Base-by-base conservation (phyloP, 2,329 filamentous ascomycete species). In the Tolypocladium ovalisporum region DNA sequence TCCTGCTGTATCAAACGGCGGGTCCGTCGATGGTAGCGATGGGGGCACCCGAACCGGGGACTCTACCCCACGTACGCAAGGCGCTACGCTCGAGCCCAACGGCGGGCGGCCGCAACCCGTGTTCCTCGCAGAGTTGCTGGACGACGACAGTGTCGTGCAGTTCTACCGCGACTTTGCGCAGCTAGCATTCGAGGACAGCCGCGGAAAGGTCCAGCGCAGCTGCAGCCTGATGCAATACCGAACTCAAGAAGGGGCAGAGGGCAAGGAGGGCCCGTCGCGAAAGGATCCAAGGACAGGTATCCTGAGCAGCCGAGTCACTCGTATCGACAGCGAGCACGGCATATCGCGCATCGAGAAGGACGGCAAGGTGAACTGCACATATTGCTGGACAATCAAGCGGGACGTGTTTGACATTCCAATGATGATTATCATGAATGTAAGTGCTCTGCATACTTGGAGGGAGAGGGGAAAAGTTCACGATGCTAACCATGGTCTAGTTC, bases 341-440 rank as follows among this genome's bases (percentile, higher is more conserved):
- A 93, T 96, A 72, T 88, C 88, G 56, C 84, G 85, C 67, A 81
- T 96, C 17, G 90, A 89, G 67, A 88, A 85, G 68, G 91, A 96
- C 67, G 93, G 92, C 56, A 92, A 94, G 73, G 88, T 97, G 58
- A 89, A 96, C 69, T 97, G 92, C 76, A 91, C 89, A 66, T 96
- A 95, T 74, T 96, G 90, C 76, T 97, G 93, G 92, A 93, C 90
- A 62, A 92, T 97, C 61, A 96, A 96, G 76, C 82, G 93, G 62
- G 94, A 99, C 72, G 90, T 94, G 44, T 97, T 97, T 75, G 93
- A 97, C 75, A 96, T 97, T 72, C 94, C 94, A 27, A 96, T 97
- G 90, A 80, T 97, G 76, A 95, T 97, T 72, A 89, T 97, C 68
- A 93, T 97, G 78, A 97, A 97, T 76, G 94, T 97, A 72, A 87